These are phyloP conservation scores for Nadsonia fulvescens DNA, from an alignment of 805 yeast genomes.

Conservation along the genomic window DNA sequence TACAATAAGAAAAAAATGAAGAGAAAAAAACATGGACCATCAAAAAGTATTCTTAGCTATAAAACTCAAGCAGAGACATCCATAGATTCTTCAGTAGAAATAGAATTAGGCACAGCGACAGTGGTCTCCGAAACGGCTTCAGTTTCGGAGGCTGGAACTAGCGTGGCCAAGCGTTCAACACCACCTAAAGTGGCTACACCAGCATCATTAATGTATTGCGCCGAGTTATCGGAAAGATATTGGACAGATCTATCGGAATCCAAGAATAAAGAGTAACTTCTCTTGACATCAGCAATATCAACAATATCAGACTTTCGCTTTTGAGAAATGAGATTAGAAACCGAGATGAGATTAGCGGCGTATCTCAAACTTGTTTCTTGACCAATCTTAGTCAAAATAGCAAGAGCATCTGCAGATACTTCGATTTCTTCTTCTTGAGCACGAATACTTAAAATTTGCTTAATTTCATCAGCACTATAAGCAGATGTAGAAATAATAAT, in stretches of 20 bases:
- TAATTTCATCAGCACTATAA: constrained; percentile 68
- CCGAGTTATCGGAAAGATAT: constrained; percentile 51
- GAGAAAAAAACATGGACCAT: too few relatives aligned
- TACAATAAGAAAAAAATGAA: too few relatives aligned
- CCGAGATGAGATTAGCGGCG: constrained; percentile 79
- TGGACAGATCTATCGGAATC: constrained; percentile 83
- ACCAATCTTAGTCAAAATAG: constrained; percentile 76
- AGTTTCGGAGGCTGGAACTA: too few relatives aligned
- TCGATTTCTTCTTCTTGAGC: constrained; percentile 91
- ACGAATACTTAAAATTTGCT: constrained; percentile 71
- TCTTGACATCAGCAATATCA: constrained; percentile 68
- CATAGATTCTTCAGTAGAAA: too few relatives aligned
- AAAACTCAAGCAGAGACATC: too few relatives aligned
- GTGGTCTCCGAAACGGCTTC: too few relatives aligned
- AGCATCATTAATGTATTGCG: constrained; percentile 58
- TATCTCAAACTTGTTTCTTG: constrained; percentile 81
- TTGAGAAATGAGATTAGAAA: constrained; percentile 69
- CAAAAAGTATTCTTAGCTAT: too few relatives aligned
- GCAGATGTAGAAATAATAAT: constrained; percentile 75
- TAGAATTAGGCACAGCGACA: too few relatives aligned
- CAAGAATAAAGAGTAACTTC: constrained; percentile 70
- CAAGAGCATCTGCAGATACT: constrained; percentile 63
- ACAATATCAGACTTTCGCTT: constrained; percentile 60
- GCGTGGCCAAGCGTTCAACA: too few relatives aligned
- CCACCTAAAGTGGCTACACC: constrained; percentile 57